These are phyloP conservation scores for Sonneratia caseolaris DNA, from an alignment of 345 rosid genomes.

Conservation along the genomic window DNA sequence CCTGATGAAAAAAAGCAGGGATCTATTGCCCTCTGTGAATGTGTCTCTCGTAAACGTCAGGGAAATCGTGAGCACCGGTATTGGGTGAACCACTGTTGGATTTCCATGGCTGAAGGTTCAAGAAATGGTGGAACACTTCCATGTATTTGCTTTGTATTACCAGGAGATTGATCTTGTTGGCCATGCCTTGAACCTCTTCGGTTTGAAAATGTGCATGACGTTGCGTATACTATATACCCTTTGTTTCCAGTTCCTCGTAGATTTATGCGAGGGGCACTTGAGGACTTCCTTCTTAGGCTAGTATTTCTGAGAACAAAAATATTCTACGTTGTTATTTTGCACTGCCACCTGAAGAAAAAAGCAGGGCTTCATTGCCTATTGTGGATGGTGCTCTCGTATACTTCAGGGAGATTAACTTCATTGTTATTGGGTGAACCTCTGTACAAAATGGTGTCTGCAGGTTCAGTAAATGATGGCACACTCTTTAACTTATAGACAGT, in stretches of 20 bases:
- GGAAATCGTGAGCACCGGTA: slow-evolving; percentile 38
- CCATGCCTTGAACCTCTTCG: not conserved
- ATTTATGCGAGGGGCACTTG: not conserved
- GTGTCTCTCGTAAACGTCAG: slow-evolving; percentile 48
- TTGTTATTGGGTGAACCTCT: slow-evolving; percentile 22
- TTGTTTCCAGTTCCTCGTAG: not conserved
- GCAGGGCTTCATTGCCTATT: slow-evolving; percentile 19
- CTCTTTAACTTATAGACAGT: too few relatives aligned
- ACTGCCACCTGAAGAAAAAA: slow-evolving; percentile 20
- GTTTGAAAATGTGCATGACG: not conserved
- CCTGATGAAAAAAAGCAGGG: slow-evolving; percentile 59
- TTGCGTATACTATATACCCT: too few relatives aligned
- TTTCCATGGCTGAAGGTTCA: slow-evolving; percentile 37
- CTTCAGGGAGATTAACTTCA: slow-evolving; percentile 13
- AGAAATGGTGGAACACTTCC: slow-evolving; percentile 45
- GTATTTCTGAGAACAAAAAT: not conserved
- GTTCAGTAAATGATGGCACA: slow-evolving; percentile 47
- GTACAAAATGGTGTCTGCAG: slow-evolving; percentile 19
- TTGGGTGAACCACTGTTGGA: slow-evolving; percentile 54
- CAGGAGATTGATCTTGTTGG: not conserved
- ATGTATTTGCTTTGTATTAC: not conserved
- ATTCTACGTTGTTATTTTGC: not conserved
- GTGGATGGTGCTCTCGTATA: slow-evolving; percentile 12
- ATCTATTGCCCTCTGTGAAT: slow-evolving; percentile 30
- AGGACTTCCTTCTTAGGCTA: not conserved